Evolutionary conservation across 2,329 filamentous ascomycete genomes (phyloP).

Genomic region (Penicillium sp.): DNA sequence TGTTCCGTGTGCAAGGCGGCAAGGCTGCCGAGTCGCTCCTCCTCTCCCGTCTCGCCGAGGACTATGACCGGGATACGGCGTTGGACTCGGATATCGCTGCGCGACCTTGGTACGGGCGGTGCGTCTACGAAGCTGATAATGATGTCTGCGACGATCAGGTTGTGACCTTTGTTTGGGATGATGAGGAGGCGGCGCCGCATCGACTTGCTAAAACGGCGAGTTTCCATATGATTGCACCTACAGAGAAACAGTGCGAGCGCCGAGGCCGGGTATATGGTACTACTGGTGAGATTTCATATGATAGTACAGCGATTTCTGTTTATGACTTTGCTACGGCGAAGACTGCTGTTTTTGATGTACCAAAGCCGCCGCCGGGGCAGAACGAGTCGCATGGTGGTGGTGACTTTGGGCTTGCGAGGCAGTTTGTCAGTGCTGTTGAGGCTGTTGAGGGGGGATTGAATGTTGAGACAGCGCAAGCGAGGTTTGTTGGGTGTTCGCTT

Average conservation of each 20-base stretch:
- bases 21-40: conserved; percentile 55
- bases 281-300: conserved; percentile 80
- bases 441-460: conserved; percentile 69
- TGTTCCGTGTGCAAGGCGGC: conserved; percentile 49
- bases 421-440: conserved; percentile 81
- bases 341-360: conserved; percentile 57
- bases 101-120: conserved; percentile 80
- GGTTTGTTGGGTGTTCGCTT: conserved; percentile 76
- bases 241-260: conserved; percentile 80
- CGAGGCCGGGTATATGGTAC: conserved; percentile 85
- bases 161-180: conserved; percentile 85
- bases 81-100: conserved; percentile 54
- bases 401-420: conserved; percentile 73
- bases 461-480: conserved; percentile 69
- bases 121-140: conserved; percentile 91
- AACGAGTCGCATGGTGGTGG: conserved; percentile 69
- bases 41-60: conserved; percentile 50
- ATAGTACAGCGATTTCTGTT: conserved; percentile 73
- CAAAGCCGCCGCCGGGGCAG: conserved; percentile 58
- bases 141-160: conserved; percentile 91
- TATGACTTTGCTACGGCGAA: conserved; percentile 67
- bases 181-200: conserved; percentile 51
- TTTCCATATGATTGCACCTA: conserved; percentile 93
- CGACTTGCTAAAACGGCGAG: conserved; percentile 77
- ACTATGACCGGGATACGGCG: conserved; percentile 55